Evolutionary conservation across 768 basidiomycete species (phyloP).

Genomic region (Lentinula detonsa): DNA sequence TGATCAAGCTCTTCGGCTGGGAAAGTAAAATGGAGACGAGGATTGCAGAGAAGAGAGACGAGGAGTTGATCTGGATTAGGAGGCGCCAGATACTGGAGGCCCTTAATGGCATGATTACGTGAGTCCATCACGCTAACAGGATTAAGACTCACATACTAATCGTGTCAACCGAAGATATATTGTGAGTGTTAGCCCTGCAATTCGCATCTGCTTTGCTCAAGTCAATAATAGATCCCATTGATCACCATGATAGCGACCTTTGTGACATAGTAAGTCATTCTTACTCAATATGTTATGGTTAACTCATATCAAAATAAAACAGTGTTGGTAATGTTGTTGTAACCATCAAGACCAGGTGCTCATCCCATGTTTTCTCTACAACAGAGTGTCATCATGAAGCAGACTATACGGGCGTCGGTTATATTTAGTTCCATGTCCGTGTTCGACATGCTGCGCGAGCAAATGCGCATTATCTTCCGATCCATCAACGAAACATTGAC

Average conservation of each 20-base stretch:
- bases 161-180: neutral
- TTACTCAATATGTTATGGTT: neutral
- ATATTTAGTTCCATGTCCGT: slow-evolving; percentile 53
- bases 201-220: neutral
- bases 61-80: slow-evolving; percentile 52
- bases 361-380: neutral
- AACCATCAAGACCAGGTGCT: neutral
- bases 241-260: slow-evolving; percentile 63
- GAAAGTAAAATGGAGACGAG: slow-evolving; percentile 48
- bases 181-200: neutral
- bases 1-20: slow-evolving; percentile 72
- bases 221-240: slow-evolving; percentile 38
- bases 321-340: neutral
- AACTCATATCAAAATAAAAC: neutral
- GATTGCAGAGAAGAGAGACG: slow-evolving; percentile 51
- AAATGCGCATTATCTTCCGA: slow-evolving; percentile 33
- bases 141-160: neutral
- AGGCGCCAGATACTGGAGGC: slow-evolving; percentile 47
- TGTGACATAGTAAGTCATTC: slow-evolving; percentile 42
- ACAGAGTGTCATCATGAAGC: slow-evolving; percentile 33
- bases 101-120: slow-evolving; percentile 38
- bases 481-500: slow-evolving; percentile 16
- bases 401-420: slow-evolving; percentile 33
- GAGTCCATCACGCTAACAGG: slow-evolving; percentile 8
- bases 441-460: slow-evolving; percentile 55